Base-by-base conservation (phyloP, 1,284 basidiomycete genomes). In the Coniferiporia sulphurascens region DNA sequence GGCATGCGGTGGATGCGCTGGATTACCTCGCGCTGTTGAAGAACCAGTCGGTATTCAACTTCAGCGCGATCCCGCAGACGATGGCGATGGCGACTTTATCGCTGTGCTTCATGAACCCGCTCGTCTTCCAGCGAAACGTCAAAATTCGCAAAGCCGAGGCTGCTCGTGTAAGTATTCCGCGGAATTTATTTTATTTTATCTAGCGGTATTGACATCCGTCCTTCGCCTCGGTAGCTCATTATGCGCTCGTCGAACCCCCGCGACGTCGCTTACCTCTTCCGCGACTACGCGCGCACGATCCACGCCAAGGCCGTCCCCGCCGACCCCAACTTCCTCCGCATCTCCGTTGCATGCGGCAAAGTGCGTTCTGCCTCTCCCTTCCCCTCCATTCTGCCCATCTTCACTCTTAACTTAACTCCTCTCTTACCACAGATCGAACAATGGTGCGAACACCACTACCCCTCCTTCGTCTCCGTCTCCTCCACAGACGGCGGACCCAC, bases 81-180 rank as follows among this genome's bases (percentile, higher is more conserved):
- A 98, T 99, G 96, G 95, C 96, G 0, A 91, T 99, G 66, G 95
- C 97, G 5, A 99, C 95, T 6, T 78, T 99, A 27, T 84, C 91
- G 52, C 72, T 90, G 56, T 96, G 95, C 74, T 97, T 95, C 75
- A 93, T 92, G 90, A 99, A 99, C 75, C 83, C 85, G 1, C 77
- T 80, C n/a, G 91, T 99, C 77, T 86, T 98, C 73, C 82, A 90
- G 67, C 76, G 83, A 68, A 97, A 98, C 69, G 88, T 98, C 72
- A 98, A 99, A 76, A 99, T 99, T 67, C 84, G 96, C 59, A 96
- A 95, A 71, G 93, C 93, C 1, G 84, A 90, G 66, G 94, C 95
- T 36, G 92, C 95, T 4, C 70, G 78, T 67, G 93, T 94, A 65
- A 61, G 83, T 75, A 1, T 2, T 22, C 7, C 55, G 45, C 5